A percentile compares a stretch with the other conserved stretches of the same genome.
phyloP scores from a whole-genome alignment of 2,329 filamentous ascomycete species.

The Talaromyces islandicus region DNA sequence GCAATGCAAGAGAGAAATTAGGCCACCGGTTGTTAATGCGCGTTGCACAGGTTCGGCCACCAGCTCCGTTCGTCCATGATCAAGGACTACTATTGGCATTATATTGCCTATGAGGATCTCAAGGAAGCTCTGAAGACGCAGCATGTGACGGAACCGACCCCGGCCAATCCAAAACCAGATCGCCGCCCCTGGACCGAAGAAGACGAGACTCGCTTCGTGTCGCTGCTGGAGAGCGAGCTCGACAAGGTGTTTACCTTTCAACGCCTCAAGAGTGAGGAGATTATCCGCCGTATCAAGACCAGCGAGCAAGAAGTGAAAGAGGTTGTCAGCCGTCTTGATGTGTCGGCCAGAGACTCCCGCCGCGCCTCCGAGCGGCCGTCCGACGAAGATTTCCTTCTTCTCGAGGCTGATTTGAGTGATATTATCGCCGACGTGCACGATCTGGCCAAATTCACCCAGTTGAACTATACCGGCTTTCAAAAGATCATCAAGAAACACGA shows the following conservation, averaged over 20 bases:
- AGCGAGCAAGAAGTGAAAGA: conserved; percentile 86
- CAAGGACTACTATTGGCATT: conserved; percentile 96
- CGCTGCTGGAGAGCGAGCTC: conserved; percentile 80
- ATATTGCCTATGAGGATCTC: conserved; percentile 90
- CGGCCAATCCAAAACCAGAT: conserved; percentile 41
- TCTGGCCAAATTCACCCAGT: conserved; percentile 92
- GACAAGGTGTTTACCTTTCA: conserved; percentile 98
- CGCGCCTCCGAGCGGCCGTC: conserved; percentile 46
- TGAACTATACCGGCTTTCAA: conserved; percentile 98
- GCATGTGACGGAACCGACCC: conserved; percentile 49
- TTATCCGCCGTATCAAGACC: conserved; percentile 79
- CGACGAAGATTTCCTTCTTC: conserved; percentile 88
- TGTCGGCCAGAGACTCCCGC: conserved; percentile 46
- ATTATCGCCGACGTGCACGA: conserved; percentile 99
- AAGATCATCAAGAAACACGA: conserved; percentile 99
- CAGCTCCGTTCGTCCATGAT: conserved; percentile 94
- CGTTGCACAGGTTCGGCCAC: conserved; percentile 69
- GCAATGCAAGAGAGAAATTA: too few relatives aligned
- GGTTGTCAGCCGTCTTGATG: conserved; percentile 64
- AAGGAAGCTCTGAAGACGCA: conserved; percentile 79
- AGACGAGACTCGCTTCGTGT: conserved; percentile 83
- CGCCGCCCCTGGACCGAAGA: conserved; percentile 78
- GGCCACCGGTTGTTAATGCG: not conserved
- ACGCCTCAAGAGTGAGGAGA: conserved; percentile 94
- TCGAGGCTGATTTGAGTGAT: conserved; percentile 93